Conservation (phyloP, 495 filamentous ascomycete genomes). For the Rusavskia elegans region DNA sequence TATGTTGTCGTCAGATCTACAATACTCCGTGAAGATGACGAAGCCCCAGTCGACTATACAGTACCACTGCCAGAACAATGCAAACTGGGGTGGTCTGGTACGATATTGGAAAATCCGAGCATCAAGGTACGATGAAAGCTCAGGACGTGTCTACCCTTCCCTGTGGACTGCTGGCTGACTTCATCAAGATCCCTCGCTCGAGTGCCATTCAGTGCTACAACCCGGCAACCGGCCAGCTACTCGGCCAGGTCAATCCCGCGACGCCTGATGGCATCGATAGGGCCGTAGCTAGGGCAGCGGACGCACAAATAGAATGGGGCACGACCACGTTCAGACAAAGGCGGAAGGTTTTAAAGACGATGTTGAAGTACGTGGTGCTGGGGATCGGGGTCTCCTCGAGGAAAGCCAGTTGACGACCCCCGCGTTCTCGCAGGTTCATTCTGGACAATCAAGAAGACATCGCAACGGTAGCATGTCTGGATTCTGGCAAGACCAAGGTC, state of each 20-base stretch:
- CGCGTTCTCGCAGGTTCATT: conserved; percentile 35
- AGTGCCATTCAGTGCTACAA: conserved; percentile 71
- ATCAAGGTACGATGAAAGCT: conserved; percentile 26
- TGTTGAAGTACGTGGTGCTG: conserved; percentile 47
- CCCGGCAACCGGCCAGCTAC: conserved; percentile 71
- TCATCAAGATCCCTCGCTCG: conserved; percentile 28
- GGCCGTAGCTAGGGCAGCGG: conserved; percentile 54
- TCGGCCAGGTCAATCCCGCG: conserved; percentile 66
- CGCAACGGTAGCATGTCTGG: conserved; percentile 70
- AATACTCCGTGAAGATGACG: conserved; percentile 15
- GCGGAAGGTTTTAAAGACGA: conserved; percentile 61
- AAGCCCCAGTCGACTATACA: conserved; percentile 38
- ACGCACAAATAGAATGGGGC: conserved; percentile 70
- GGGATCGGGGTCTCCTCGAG: not conserved
- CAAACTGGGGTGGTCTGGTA: conserved; percentile 33
- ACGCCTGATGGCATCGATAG: conserved; percentile 67
- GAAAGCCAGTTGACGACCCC: not conserved
- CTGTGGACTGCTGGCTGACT: conserved; percentile 2
- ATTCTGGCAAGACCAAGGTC: conserved; percentile 94
- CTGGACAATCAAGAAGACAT: conserved; percentile 85
- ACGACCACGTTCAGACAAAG: conserved; percentile 63
- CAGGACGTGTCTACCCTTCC: not conserved
- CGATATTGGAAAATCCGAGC: conserved; percentile 44
- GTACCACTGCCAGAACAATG: conserved; percentile 44
- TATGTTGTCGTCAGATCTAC: conserved; percentile 8